Percentiles rank a stretch among this genome's conserved stretches.
phyloP scores from a whole-genome alignment of 2,329 filamentous ascomycete species.

The Botryosphaeria dothidea region DNA sequence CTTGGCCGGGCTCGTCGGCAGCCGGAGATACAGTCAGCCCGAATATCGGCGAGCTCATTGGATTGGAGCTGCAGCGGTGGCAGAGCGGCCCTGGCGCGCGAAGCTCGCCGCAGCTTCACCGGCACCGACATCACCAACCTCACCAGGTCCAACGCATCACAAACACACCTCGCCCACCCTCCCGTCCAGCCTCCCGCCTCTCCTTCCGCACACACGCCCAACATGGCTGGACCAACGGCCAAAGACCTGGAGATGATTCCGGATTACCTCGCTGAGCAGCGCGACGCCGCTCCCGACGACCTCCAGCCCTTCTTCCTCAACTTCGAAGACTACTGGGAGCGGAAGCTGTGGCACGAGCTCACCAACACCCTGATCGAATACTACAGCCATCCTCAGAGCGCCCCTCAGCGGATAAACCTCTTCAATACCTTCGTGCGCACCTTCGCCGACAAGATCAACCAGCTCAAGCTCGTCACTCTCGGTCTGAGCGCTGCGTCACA shows the following conservation, averaged over 20 bases:
- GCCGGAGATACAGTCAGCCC: conserved; percentile 16
- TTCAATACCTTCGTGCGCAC: conserved; percentile 94
- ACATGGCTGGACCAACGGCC: conserved; percentile 31
- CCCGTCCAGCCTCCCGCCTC: not conserved
- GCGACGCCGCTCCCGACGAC: conserved; percentile 82
- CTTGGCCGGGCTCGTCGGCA: conserved; percentile 5
- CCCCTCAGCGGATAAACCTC: conserved; percentile 79
- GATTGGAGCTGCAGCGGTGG: not conserved
- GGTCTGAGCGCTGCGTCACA: conserved; percentile 84
- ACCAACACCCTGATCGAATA: conserved; percentile 85
- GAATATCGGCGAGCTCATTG: conserved; percentile 10
- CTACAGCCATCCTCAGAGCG: conserved; percentile 81
- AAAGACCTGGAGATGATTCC: conserved; percentile 89
- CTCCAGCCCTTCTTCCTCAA: conserved; percentile 84
- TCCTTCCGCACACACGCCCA: conserved; percentile 13
- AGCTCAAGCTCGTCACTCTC: conserved; percentile 91
- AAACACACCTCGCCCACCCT: not conserved
- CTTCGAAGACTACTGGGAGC: conserved; percentile 97
- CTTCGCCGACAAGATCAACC: conserved; percentile 98
- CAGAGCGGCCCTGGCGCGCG: not conserved
- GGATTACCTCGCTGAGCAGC: conserved; percentile 89
- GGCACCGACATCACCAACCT: conserved; percentile 23
- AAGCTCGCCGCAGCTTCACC: conserved; percentile 20
- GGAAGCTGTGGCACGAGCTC: conserved; percentile 98
- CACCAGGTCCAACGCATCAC: conserved; percentile 22